A percentile compares a stretch with the other conserved stretches of the same genome.
phyloP scores from a whole-genome alignment of 2,329 filamentous ascomycete genomes.

The Alternaria brassicicola region DNA sequence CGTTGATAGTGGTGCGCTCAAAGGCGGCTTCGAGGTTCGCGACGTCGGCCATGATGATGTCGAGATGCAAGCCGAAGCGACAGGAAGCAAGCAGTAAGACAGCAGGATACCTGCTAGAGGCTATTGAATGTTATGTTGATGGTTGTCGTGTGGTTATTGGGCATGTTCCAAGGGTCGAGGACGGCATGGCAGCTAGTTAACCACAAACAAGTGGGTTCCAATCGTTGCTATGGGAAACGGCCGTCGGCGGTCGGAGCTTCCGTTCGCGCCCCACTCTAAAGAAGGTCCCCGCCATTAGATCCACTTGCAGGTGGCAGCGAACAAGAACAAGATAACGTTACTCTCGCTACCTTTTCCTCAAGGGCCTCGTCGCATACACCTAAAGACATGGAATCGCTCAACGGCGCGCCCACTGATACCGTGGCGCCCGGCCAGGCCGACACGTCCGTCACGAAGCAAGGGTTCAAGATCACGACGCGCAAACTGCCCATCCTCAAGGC shows the following conservation, averaged over 20 bases:
- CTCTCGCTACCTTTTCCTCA: not conserved
- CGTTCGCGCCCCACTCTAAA: slow-evolving; percentile 9
- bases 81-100: slow-evolving; percentile 15
- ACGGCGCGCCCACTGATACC: slow-evolving; percentile 43
- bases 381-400: slow-evolving; percentile 32
- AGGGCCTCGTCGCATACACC: not conserved
- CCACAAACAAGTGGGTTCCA: slow-evolving; percentile 22
- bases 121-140: slow-evolving; percentile 11
- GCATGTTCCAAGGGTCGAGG: slow-evolving; percentile 11
- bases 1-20: slow-evolving; percentile 86
- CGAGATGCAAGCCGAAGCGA: slow-evolving; percentile 11
- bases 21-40: slow-evolving; percentile 84
- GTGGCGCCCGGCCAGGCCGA: slow-evolving; percentile 42
- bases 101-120: slow-evolving; percentile 7
- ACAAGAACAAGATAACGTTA: not conserved
- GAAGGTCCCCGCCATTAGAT: slow-evolving; percentile 14
- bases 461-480: slow-evolving; percentile 78
- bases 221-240: slow-evolving; percentile 18
- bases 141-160: slow-evolving; percentile 19
- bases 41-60: slow-evolving; percentile 56
- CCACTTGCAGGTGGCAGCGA: slow-evolving; percentile 10
- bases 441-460: slow-evolving; percentile 48
- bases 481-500: slow-evolving; percentile 96
- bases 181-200: slow-evolving; percentile 9
- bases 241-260: slow-evolving; percentile 12